These are phyloP conservation scores for Solanum verrucosum DNA, from an alignment of 257 asterid species.

Conservation along the genomic window DNA sequence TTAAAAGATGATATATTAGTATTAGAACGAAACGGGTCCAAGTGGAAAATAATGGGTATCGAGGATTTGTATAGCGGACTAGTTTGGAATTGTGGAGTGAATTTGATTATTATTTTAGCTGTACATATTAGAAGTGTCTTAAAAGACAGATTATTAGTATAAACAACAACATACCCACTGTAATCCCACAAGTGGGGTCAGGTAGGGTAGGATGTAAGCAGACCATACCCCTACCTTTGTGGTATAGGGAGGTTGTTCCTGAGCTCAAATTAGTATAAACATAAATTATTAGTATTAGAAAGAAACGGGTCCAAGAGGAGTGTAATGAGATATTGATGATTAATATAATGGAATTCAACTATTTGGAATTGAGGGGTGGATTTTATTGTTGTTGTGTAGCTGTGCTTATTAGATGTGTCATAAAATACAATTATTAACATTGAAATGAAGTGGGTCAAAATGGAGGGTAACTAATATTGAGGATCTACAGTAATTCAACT, in stretches of 20 bases:
- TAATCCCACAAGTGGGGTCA: background rate
- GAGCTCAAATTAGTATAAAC: background rate
- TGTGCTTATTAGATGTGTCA: background rate
- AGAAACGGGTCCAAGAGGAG: background rate
- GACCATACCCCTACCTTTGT: background rate
- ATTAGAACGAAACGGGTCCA: background rate
- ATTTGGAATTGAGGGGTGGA: background rate
- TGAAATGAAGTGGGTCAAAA: background rate
- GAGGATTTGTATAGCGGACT: background rate
- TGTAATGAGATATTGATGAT: background rate
- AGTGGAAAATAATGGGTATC: background rate
- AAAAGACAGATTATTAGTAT: background rate
- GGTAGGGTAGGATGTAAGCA: background rate
- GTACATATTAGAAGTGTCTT: background rate
- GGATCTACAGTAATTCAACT: background rate
- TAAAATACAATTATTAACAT: background rate
- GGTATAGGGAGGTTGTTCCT: background rate
- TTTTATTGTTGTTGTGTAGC: background rate
- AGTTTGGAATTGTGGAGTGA: background rate
- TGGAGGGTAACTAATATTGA: background rate
- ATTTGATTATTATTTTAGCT: background rate
- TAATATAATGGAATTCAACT: background rate
- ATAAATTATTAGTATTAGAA: background rate
- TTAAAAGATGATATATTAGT: background rate
- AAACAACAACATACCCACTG: background rate